Conservation (phyloP, 2,329 filamentous ascomycete genomes). For the Epichloe bromicola region DNA sequence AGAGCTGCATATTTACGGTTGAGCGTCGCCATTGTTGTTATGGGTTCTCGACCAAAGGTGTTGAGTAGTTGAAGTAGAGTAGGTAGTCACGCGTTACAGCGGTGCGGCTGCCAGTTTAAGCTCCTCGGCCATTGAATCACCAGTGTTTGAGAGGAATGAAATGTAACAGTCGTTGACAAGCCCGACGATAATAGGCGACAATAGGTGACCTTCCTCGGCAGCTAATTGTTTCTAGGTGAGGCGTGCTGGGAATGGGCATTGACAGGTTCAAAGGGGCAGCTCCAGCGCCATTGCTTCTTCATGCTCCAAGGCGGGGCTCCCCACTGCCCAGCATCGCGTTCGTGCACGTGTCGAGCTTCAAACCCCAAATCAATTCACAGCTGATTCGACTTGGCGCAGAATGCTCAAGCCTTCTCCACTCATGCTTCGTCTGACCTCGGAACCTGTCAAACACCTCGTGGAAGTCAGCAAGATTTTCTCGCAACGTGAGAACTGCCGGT, state of each 20-base stretch:
- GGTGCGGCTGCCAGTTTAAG: neutral
- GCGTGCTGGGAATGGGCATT: neutral
- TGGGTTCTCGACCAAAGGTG: neutral
- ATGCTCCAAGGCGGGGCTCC: neutral
- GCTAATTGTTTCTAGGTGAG: neutral
- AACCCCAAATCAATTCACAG: neutral
- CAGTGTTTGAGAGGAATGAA: neutral
- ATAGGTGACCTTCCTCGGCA: neutral
- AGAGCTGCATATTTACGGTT: conserved; percentile 73
- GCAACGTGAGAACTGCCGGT: neutral
- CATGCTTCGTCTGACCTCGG: neutral
- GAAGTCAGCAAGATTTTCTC: neutral
- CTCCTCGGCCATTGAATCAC: neutral
- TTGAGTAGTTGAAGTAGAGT: neutral
- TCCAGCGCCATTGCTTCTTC: neutral
- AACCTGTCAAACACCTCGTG: neutral
- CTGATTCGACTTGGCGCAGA: neutral
- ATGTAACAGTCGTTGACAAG: neutral
- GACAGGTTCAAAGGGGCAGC: neutral
- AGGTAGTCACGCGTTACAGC: neutral
- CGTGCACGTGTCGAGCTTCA: neutral
- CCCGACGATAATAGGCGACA: neutral
- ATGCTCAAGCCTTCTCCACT: neutral
- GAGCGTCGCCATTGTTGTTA: conserved; percentile 35
- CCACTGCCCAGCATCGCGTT: neutral